Conservation (phyloP, 805 yeast genomes). For the Saturnispora halmiae region DNA sequence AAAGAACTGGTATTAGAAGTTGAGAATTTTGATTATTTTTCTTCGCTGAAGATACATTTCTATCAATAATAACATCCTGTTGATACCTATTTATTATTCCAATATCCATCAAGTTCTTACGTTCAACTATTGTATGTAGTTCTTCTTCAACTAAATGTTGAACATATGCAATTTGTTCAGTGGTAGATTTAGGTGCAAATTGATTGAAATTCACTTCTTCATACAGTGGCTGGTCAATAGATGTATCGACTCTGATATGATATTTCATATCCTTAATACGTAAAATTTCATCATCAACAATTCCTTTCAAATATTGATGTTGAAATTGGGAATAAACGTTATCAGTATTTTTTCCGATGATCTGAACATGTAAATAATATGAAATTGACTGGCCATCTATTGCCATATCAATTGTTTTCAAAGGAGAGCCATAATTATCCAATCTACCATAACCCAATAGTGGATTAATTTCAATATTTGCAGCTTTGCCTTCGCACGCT, state of each 20-base stretch:
- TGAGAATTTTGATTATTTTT: neutral
- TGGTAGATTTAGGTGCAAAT: slow-evolving; percentile 10
- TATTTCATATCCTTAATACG: slow-evolving; percentile 16
- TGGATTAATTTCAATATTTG: slow-evolving; percentile 25
- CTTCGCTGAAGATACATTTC: slow-evolving; percentile 7
- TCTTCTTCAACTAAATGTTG: slow-evolving; percentile 13
- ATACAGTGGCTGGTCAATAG: slow-evolving; percentile 5
- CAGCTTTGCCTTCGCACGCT: slow-evolving; percentile 19
- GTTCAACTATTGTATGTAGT: slow-evolving; percentile 10
- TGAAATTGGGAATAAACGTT: neutral
- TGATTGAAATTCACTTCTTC: slow-evolving; percentile 6
- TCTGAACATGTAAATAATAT: slow-evolving; percentile 46
- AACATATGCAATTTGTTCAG: slow-evolving; percentile 12
- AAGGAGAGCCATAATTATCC: slow-evolving; percentile 41
- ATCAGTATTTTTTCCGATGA: slow-evolving; percentile 36
- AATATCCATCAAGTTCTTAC: slow-evolving; percentile 10
- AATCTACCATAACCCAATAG: slow-evolving; percentile 48
- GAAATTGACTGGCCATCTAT: slow-evolving; percentile 35
- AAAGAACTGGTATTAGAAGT: slow-evolving; percentile 4
- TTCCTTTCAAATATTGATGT: slow-evolving; percentile 5
- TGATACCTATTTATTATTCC: slow-evolving; percentile 7
- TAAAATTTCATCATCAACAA: slow-evolving; percentile 21
- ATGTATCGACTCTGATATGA: slow-evolving; percentile 19
- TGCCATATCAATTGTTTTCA: slow-evolving; percentile 39
- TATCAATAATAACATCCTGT: slow-evolving; percentile 15